A percentile compares a stretch with the other conserved stretches of the same genome.
These are phyloP conservation scores for Gaeumannomyces tritici DNA, from an alignment of 2,329 filamentous ascomycete species.

Conservation along the genomic window DNA sequence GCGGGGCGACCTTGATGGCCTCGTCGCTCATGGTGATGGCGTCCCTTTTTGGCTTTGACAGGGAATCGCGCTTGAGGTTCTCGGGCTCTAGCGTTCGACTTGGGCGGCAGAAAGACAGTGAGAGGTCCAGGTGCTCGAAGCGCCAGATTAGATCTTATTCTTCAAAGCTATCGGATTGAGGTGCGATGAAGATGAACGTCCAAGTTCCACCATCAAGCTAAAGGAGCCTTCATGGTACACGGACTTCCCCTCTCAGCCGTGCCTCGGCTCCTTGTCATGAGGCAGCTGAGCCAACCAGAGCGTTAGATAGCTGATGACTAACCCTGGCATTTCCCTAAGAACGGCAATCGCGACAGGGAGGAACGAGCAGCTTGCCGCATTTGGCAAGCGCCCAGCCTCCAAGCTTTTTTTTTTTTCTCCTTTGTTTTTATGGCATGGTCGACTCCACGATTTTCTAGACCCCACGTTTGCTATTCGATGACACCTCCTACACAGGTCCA, in stretches of 20 bases:
- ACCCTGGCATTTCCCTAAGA: no score
- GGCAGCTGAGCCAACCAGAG: no score
- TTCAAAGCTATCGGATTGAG: background rate
- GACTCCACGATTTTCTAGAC: no score
- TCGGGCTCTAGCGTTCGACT: no score
- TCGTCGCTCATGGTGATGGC: background rate
- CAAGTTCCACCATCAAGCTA: background rate
- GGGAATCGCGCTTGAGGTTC: no score
- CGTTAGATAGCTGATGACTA: background rate
- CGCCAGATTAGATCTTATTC: no score
- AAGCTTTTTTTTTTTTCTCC: background rate
- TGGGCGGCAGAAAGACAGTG: no score
- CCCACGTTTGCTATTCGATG: background rate
- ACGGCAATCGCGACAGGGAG: background rate
- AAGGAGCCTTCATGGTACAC: background rate
- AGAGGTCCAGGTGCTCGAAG: no score
- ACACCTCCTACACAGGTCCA: no score
- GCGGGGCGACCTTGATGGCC: constrained; percentile 11
- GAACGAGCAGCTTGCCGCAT: background rate
- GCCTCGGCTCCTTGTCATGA: background rate
- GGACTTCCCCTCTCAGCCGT: background rate
- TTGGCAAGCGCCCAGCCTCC: background rate
- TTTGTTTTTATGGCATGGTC: no score
- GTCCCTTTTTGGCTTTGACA: background rate
- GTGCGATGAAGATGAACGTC: background rate